Conservation (phyloP, 1,284 basidiomycete species). For the Pseudozyma sp. region DNA sequence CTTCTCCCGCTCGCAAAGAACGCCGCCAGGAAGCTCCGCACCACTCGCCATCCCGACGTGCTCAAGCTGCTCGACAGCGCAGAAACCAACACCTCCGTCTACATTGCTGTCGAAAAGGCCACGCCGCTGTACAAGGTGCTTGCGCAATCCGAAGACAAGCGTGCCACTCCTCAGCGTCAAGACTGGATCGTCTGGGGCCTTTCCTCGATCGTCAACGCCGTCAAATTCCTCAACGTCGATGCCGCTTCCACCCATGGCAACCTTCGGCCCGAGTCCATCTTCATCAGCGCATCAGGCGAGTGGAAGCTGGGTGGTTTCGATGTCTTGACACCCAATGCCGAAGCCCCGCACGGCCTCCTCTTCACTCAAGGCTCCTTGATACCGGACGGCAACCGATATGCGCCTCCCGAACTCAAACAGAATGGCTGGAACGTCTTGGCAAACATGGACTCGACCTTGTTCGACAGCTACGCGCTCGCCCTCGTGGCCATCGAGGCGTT, state of each 20-base stretch:
- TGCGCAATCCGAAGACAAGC: conserved; percentile 62
- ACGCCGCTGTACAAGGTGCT: conserved; percentile 79
- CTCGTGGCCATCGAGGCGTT: conserved; percentile 60
- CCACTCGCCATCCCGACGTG: conserved; percentile 92
- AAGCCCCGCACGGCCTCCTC: conserved; percentile 65
- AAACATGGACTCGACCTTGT: conserved; percentile 38
- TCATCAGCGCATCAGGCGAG: conserved; percentile 85
- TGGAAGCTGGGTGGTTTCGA: conserved; percentile 98
- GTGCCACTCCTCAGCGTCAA: conserved; percentile 72
- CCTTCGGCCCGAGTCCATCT: conserved; percentile 81
- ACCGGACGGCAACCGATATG: conserved; percentile 63
- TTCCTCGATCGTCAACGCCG: conserved; percentile 86
- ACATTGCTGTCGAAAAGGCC: conserved; percentile 94
- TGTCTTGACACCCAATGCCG: conserved; percentile 75
- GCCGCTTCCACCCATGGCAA: conserved; percentile 80
- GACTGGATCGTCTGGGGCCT: conserved; percentile 96
- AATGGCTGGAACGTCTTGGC: conserved; percentile 75
- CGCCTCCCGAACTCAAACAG: conserved; percentile 90
- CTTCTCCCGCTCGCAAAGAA: conserved; percentile 83
- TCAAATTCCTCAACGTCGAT: conserved; percentile 87
- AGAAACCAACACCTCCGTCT: conserved; percentile 86
- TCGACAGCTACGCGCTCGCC: conserved; percentile 62
- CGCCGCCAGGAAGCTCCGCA: conserved; percentile 87
- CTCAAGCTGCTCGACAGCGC: conserved; percentile 88
- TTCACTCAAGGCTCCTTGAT: conserved; percentile 55